A percentile compares a stretch with the other conserved stretches of the same genome.
Evolutionary conservation across 179 eudicot genomes (phyloP).

Genomic region (Camellia oleifera): DNA sequence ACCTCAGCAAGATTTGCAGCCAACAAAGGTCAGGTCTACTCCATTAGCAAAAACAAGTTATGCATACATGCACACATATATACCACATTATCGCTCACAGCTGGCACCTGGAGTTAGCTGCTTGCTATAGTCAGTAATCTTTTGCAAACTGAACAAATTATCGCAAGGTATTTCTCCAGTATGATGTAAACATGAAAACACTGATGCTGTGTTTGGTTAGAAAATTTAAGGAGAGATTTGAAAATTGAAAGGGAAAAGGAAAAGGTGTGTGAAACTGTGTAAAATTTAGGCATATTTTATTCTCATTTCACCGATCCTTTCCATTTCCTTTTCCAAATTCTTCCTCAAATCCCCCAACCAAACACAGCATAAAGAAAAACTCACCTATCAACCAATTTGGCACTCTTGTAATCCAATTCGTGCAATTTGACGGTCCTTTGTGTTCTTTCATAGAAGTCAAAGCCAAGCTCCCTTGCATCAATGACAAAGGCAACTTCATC

Average conservation of each 20-base stretch:
- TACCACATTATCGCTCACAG: neutral
- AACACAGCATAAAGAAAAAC: neutral
- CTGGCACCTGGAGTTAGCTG: neutral
- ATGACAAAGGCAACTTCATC: constrained; percentile 76
- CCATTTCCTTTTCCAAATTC: too few species aligned
- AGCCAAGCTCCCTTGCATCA: constrained; percentile 64
- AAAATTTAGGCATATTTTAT: too few species aligned
- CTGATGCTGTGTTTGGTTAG: neutral
- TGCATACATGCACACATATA: neutral
- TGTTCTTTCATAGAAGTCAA: constrained; percentile 54
- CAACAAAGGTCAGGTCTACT: too few species aligned
- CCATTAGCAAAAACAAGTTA: too few species aligned
- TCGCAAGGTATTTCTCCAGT: neutral
- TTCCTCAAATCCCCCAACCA: too few species aligned
- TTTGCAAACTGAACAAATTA: neutral
- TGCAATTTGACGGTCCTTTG: constrained; percentile 51
- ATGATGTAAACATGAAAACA: neutral
- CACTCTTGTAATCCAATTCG: constrained; percentile 47
- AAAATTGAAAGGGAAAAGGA: too few species aligned
- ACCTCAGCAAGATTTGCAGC: too few species aligned
- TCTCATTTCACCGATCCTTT: too few species aligned
- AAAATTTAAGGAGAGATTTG: too few species aligned
- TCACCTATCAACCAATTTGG: constrained; percentile 47
- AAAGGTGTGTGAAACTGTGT: too few species aligned
- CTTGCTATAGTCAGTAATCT: neutral